A percentile compares a stretch with the other conserved stretches of the same genome.
phyloP scores from a whole-genome alignment of 352 stramenopile genomes.

The Phytophthora kernoviae region DNA sequence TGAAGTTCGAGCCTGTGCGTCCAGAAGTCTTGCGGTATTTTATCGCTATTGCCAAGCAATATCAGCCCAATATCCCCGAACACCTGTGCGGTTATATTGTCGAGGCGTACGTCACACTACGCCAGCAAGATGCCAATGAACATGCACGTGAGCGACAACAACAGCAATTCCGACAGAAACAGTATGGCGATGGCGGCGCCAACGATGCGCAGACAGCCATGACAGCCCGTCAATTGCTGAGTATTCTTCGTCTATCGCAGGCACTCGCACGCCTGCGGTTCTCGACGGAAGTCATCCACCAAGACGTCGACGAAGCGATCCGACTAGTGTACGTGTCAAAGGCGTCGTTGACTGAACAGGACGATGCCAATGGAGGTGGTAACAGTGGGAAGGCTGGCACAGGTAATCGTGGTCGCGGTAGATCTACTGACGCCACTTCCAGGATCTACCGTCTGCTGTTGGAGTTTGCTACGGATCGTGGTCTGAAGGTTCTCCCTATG shows the following conservation, averaged over 20 bases:
- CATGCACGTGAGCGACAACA: constrained; percentile 74
- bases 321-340: constrained; percentile 98
- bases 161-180: constrained; percentile 39
- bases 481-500: constrained; percentile 78
- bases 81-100: constrained; percentile 98
- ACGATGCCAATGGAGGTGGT: constrained; percentile 56
- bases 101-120: constrained; percentile 97
- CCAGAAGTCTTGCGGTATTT: constrained; percentile 93
- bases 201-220: constrained; percentile 97
- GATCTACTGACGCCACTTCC: constrained; percentile 91
- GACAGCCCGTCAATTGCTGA: constrained; percentile 98
- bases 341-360: constrained; percentile 91
- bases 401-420: constrained; percentile 19
- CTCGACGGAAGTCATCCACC: constrained; percentile 92
- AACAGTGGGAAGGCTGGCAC: constrained; percentile 25
- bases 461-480: constrained; percentile 90
- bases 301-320: constrained; percentile 98
- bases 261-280: constrained; percentile 97
- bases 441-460: constrained; percentile 96
- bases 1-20: constrained; percentile 91
- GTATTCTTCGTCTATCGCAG: constrained; percentile 97
- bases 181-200: constrained; percentile 43
- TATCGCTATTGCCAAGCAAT: constrained; percentile 89
- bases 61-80: constrained; percentile 87
- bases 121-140: constrained; percentile 91